Conservation (phyloP, 257 asterid genomes). For the Solanum arcanum region DNA sequence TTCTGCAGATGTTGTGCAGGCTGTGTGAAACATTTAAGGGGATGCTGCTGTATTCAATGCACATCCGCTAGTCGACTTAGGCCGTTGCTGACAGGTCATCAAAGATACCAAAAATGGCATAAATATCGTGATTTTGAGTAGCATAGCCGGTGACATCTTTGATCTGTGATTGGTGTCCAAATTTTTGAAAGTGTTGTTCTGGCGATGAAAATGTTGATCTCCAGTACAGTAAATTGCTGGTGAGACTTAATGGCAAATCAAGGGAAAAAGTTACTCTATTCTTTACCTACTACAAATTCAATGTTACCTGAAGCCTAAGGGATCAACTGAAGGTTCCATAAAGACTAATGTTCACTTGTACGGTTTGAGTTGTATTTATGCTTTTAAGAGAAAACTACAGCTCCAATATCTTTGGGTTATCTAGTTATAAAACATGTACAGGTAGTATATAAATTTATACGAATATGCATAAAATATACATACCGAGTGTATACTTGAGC, state of each 20-base stretch:
- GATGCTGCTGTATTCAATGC: slow-evolving; percentile 81
- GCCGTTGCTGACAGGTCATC: slow-evolving; percentile 57
- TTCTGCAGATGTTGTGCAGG: slow-evolving; percentile 54
- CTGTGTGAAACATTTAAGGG: slow-evolving; percentile 45
- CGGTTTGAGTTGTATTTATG: background rate
- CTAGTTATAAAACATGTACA: background rate
- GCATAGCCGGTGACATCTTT: slow-evolving; percentile 15
- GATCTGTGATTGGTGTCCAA: background rate
- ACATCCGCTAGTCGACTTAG: slow-evolving; percentile 62
- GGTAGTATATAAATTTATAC: background rate
- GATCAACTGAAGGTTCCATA: background rate
- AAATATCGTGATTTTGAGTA: slow-evolving; percentile 52
- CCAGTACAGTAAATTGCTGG: background rate
- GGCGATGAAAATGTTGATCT: background rate
- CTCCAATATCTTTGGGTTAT: background rate
- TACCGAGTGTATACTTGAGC: background rate
- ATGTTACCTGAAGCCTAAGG: background rate
- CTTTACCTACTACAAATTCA: background rate
- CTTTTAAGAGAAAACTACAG: background rate
- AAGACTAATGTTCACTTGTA: background rate
- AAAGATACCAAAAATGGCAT: slow-evolving; percentile 86
- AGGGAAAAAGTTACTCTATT: background rate
- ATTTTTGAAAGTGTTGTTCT: background rate
- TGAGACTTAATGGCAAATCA: background rate
- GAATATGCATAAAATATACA: background rate